Base-by-base conservation (phyloP, 169 alveolate genomes). In the Plasmodium falciparum region DNA sequence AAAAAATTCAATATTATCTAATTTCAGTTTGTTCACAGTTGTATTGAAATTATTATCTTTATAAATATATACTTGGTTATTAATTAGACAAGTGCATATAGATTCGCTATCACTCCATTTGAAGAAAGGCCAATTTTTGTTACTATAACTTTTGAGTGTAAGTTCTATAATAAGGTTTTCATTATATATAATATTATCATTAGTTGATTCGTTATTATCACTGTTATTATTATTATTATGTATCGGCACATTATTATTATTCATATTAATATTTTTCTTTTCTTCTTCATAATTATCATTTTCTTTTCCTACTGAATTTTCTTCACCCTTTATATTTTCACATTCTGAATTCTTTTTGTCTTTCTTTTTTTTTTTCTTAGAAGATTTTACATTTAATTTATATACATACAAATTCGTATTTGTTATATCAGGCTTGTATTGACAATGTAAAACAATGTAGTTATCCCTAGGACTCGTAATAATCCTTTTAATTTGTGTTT, bases 21-120 rank as follows among this genome's bases (percentile, higher is more conserved):
- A 15, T 54, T 73, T 56, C 9, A 73, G 13, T 56, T 73, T 73
- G 26, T 56, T 29, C 3, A 61, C 12, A 0, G 71, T 26, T 8
- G n/a, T 24, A 54, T 20, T 54, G 5, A 39, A 39, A 39, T 39
- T 39, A 39, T 80, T 80, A 1, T 69, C 90, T 15, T 67, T 80
- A 26, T 80, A 80, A 7, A 80, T 54, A 50, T 49, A 26, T 67
- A 80, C 69, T 15, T 54, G 56, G 50, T 39, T 80, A 43, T 80
- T 80, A 1, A 67, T 54, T 17, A 70, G 22, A 59, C 67, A 52
- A 3, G 63, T 47, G 24, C 90, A 80, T 1, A 67, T 17, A 5
- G 90, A 80, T 24, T 80, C 90, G 13, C 73, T 80, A 1, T 59
- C 83, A 24, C 56, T 80, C 90, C 90, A 80, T 59, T 80, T 80